Base-by-base conservation (phyloP, 2,329 filamentous ascomycete genomes). In the Colletotrichum endophyticum region DNA sequence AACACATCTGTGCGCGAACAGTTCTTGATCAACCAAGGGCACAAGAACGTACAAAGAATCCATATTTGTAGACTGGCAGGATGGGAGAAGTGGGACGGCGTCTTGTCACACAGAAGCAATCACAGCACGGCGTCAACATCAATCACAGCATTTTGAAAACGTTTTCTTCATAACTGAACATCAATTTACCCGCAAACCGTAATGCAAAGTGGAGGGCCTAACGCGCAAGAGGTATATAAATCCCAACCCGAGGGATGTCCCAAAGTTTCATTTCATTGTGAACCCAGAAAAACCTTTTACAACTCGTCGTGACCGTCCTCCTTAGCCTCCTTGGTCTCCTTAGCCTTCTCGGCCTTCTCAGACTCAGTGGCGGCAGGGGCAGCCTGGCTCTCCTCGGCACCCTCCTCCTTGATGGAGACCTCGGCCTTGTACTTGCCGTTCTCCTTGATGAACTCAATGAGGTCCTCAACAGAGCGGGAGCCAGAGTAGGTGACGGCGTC, bases 361-460 rank as follows among this genome's bases (percentile, higher is more conserved):
- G 88, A 86, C 83, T 91, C 89, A 30, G 88, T 87, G 81, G 90
- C 85, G 80, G 89, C 88, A 73, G 89, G 87, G 59, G 89, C 88
- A 73, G 88, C 86, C 49, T 85, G 83, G 22, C 85, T 87, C 84
- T 93, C 89, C 81, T 91, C 90, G 44, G 86, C 85, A 80, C 91
- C 90, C 81, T 90, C 90, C 81, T 87, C 85, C 81, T 88, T 86
- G 80, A 89, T 88, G 72, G 89, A 86, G 78, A 94, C 92, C 81
- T 94, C 92, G 79, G 95, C 92, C 87, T 94, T 93, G 91, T 98
- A 92, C 88, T 96, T 97, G 87, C 97, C 97, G 86, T 97, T 98
- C 90, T 98, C 96, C 88, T 95, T 93, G 86, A 99, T 92, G 89
- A 99, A 99, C 82, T 94, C 91, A 83, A 95, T 94, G 77, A 99